phyloP scores from a whole-genome alignment of 257 asterid species.

The Ilex aquifolium region DNA sequence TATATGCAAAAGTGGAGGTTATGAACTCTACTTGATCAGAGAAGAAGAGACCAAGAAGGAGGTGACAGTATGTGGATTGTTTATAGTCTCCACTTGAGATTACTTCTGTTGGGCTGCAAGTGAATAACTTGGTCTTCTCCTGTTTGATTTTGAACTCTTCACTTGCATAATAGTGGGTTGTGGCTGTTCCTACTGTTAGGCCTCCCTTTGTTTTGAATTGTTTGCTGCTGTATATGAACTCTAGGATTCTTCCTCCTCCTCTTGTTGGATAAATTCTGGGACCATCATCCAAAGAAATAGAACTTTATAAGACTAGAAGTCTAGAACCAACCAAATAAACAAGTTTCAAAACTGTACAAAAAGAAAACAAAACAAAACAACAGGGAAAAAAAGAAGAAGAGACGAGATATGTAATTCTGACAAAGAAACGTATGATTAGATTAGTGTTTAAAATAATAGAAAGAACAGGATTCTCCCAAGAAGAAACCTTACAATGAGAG shows the following conservation, averaged over 20 bases:
- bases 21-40: slow-evolving; percentile 51
- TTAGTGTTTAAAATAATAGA: too few species aligned
- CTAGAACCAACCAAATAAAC: too few species aligned
- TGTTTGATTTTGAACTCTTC: slow-evolving; percentile 66
- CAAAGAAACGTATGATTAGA: too few species aligned
- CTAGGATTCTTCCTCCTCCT: slow-evolving; percentile 57
- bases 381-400: too few species aligned
- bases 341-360: too few species aligned
- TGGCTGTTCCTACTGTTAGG: slow-evolving; percentile 51
- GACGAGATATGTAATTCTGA: too few species aligned
- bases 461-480: too few species aligned
- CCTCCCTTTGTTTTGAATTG: slow-evolving; percentile 54
- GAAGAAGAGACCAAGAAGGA: slow-evolving; percentile 54
- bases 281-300: not conserved
- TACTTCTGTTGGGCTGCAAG: slow-evolving; percentile 64
- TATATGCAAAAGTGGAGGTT: slow-evolving; percentile 66
- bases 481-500: too few species aligned
- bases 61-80: slow-evolving; percentile 79
- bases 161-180: slow-evolving; percentile 67
- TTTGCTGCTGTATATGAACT: slow-evolving; percentile 68
- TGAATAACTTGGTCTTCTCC: slow-evolving; percentile 44
- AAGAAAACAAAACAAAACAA: too few species aligned
- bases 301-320: too few species aligned
- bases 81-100: slow-evolving; percentile 63
- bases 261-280: slow-evolving; percentile 50